phyloP scores from a whole-genome alignment of 2,329 filamentous ascomycete species.

The Neonectria punicea region DNA sequence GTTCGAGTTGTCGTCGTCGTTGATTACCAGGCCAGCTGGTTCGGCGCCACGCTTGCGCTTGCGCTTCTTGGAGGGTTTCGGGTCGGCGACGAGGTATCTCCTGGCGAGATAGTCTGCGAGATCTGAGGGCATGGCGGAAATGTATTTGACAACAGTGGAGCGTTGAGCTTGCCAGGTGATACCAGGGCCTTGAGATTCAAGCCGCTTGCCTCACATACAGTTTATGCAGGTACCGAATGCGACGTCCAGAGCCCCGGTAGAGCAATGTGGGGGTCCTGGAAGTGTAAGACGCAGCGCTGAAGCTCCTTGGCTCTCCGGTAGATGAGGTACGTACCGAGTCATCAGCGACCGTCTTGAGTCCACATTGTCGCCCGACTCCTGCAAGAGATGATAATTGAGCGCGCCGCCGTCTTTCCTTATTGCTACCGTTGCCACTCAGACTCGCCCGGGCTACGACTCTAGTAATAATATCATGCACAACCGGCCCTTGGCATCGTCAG shows the following conservation, averaged over 20 bases:
- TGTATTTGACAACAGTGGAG: conserved; percentile 8
- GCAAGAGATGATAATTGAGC: conserved; percentile 23
- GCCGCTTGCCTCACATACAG: conserved; percentile 19
- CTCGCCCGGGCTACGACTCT: conserved; percentile 9
- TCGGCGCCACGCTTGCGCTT: conserved; percentile 66
- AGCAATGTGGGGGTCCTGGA: conserved; percentile 20
- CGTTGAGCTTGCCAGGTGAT: background rate
- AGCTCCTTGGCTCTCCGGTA: conserved; percentile 1
- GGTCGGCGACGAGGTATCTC: conserved; percentile 79
- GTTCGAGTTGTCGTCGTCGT: conserved; percentile 69
- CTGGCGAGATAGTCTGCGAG: conserved; percentile 89
- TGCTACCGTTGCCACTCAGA: conserved; percentile 11
- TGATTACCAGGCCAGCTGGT: conserved; percentile 67
- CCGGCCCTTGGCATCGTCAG: conserved; percentile 33
- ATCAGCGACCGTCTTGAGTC: conserved; percentile 28
- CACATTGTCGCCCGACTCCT: conserved; percentile 41
- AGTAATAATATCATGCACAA: conserved; percentile 46
- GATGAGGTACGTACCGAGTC: conserved; percentile 40
- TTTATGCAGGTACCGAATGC: conserved; percentile 41
- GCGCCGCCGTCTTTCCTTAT: conserved; percentile 15
- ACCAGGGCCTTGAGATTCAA: background rate
- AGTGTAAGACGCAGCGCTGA: conserved; percentile 20
- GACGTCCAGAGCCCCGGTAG: conserved; percentile 20
- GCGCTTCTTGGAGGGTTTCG: conserved; percentile 69
- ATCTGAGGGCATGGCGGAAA: conserved; percentile 61